phyloP scores from a whole-genome alignment of 192 early-diverging fungal genomes.

The Coemansia sp. region DNA sequence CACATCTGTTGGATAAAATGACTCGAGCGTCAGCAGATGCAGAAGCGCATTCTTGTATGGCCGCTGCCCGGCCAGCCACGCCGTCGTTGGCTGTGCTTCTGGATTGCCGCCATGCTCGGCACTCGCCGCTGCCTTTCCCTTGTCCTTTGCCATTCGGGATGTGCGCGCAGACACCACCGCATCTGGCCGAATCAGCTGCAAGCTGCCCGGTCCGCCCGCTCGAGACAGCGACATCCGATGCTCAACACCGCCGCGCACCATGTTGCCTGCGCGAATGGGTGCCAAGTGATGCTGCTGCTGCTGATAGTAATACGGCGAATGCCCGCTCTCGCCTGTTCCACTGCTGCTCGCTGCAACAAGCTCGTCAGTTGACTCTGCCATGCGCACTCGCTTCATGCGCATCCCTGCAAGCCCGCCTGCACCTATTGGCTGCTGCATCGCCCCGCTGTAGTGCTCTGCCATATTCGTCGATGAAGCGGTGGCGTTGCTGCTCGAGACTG shows the following conservation, averaged over 20 bases:
- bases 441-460: conserved; percentile 17
- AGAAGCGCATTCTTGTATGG: conserved; percentile 44
- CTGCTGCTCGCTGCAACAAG: conserved; percentile 3
- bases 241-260: conserved; percentile 2
- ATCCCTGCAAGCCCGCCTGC: conserved; percentile 10
- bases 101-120: conserved; percentile 12
- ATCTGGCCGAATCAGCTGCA: conserved; percentile 22
- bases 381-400: conserved; percentile 29
- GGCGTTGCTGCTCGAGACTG: conserved; percentile 13
- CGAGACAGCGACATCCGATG: neutral
- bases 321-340: neutral
- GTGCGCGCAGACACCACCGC: neutral
- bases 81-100: conserved; percentile 33
- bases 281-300: conserved; percentile 14
- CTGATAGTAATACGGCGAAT: conserved; percentile 8
- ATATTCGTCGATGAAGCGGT: conserved; percentile 17
- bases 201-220: conserved; percentile 3
- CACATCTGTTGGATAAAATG: conserved; percentile 53
- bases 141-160: conserved; percentile 2
- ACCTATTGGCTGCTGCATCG: conserved; percentile 11
- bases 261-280: conserved; percentile 21
- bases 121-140: conserved; percentile 11
- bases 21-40: conserved; percentile 50
- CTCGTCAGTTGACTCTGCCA: conserved; percentile 16
- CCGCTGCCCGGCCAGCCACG: conserved; percentile 38